Percentiles rank a stretch among this genome's conserved stretches.
phyloP scores from a whole-genome alignment of 139 green algal species.

The Coccomyxa sp. region DNA sequence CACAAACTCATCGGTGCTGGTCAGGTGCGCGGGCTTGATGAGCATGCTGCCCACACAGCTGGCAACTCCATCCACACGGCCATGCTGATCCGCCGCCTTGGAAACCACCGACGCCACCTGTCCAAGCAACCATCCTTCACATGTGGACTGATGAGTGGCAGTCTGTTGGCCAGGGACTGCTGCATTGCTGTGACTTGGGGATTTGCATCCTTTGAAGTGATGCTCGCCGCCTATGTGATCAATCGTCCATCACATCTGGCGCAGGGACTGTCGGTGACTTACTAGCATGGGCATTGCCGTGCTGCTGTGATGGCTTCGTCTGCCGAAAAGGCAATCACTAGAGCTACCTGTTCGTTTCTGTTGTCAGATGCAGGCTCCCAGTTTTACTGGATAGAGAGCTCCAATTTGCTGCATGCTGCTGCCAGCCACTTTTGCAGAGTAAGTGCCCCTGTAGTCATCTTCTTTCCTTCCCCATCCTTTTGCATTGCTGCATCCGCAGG shows the following conservation, averaged over 20 bases:
- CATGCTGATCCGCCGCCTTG: slow-evolving; percentile 27
- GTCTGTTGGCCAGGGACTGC: too few relatives aligned
- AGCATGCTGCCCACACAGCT: slow-evolving; percentile 75
- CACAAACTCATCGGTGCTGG: slow-evolving; percentile 53
- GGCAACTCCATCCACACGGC: slow-evolving; percentile 58
- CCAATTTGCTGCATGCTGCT: too few relatives aligned
- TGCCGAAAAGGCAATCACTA: too few relatives aligned
- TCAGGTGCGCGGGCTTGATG: slow-evolving; percentile 71
- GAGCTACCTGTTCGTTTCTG: too few relatives aligned
- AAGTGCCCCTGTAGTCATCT: too few relatives aligned
- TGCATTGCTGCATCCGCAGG: too few relatives aligned
- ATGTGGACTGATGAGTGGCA: not conserved
- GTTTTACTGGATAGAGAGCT: too few relatives aligned
- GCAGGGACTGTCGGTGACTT: too few relatives aligned
- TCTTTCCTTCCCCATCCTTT: too few relatives aligned
- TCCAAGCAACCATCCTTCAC: not conserved
- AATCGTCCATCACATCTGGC: not conserved
- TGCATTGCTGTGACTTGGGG: not conserved
- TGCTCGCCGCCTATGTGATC: not conserved
- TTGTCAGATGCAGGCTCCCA: too few relatives aligned
- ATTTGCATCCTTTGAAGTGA: not conserved
- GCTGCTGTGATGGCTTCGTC: too few relatives aligned
- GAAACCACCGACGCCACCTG: slow-evolving; percentile 50
- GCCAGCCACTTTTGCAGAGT: too few relatives aligned
- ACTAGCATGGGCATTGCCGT: not conserved